Evolutionary conservation across 306 rosid species (phyloP), one percentile per base, ranked within the genome.

Genomic region (Vigna mungo): DNA sequence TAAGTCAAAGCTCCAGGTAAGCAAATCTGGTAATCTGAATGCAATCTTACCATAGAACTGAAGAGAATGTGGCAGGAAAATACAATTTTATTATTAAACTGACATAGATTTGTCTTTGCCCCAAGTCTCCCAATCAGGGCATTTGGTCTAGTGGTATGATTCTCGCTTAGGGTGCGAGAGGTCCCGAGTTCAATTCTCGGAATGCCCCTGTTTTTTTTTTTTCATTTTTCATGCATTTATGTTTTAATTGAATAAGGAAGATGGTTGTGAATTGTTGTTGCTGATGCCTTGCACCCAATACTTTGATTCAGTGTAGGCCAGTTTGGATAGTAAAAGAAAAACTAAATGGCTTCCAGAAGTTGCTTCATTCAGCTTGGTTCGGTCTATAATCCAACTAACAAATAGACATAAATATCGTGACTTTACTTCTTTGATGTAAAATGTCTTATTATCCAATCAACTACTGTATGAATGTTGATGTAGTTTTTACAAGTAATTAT

Each of bases 141-240:
- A 58, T 58, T 58, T 58, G 64, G 37, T 87, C 89, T 85, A 85
- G 86, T 82, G 91, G 89, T 84, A 84, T 85, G 93, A 87, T 89
- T 87, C 87, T 89, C 84, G 89, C 90, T 89, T 89, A n/a, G 90
- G 91, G 93, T 81, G 90, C 85, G 78, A 89, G 89, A 87, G 86
- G 94, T 87, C 87, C 85, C 63, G 81, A 82, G 90, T 83, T 83
- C 81, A 17, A 68, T 78, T 78, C 81, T 68, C 62, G 52, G 61
- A 78, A 77, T 66, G 74, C 74, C 74, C 67, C 75, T 2, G 15
- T 77, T 67, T 25, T 58, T 25, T 1, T 58, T 25, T 2, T 32
- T 14, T 34, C 37, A 4, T 3, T 47, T 47, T 47, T 47, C 17
- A 7, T 6, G 41, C 7, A 37, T 37, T 37, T 37, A 6, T 47